These are phyloP conservation scores for Fremontodendron californicum DNA, from an alignment of 345 rosid species.

Conservation along the genomic window DNA sequence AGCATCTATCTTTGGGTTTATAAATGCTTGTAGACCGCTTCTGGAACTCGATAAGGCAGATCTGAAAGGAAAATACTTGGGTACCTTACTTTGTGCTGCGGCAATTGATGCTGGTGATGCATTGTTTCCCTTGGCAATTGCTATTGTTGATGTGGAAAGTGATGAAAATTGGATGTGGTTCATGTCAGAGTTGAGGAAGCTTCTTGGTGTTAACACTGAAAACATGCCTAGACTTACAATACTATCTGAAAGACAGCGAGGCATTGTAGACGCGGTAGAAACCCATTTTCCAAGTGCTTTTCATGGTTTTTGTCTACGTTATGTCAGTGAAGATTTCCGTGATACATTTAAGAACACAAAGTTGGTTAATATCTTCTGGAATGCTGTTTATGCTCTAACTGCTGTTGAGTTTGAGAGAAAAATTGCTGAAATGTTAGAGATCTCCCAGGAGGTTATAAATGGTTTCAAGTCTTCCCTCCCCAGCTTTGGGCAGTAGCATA, in stretches of 20 bases:
- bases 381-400: conserved; percentile 84
- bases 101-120: conserved; percentile 86
- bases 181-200: conserved; percentile 87
- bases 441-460: conserved; percentile 72
- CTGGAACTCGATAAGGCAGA: conserved; percentile 86
- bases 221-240: conserved; percentile 94
- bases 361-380: conserved; percentile 53
- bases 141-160: conserved; percentile 69
- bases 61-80: conserved; percentile 92
- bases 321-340: conserved; percentile 80
- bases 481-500: conserved; percentile 93
- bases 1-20: conserved; percentile 82
- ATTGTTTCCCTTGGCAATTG: conserved; percentile 81
- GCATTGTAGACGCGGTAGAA: conserved; percentile 83
- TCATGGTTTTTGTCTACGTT: conserved; percentile 92
- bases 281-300: conserved; percentile 89
- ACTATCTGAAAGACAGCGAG: conserved; percentile 81
- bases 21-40: conserved; percentile 89
- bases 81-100: conserved; percentile 76
- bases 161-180: conserved; percentile 99
- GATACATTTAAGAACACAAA: conserved; percentile 64
- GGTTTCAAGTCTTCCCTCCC: conserved; percentile 73
- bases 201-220: conserved; percentile 84
- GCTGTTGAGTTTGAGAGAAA: conserved; percentile 83
- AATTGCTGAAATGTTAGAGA: conserved; percentile 80